Evolutionary conservation across 352 stramenopile species (phyloP).

Genomic region (Albugo laibachii): DNA sequence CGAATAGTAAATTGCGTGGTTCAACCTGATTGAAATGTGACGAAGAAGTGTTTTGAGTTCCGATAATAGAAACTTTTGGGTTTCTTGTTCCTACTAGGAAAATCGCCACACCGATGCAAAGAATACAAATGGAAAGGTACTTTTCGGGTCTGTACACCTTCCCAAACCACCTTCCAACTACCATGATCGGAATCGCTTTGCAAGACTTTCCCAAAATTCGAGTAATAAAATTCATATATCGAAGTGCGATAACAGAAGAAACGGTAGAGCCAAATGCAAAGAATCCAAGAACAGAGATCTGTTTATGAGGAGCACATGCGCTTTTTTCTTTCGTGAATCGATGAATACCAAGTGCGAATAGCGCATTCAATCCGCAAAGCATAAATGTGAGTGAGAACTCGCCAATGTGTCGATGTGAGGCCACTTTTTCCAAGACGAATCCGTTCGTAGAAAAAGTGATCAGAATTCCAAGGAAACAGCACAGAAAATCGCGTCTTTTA

Average conservation of each 20-base stretch:
- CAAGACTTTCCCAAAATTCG: slow-evolving; percentile 74
- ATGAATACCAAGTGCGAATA: slow-evolving; percentile 37
- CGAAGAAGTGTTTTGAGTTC: background rate
- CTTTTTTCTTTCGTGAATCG: slow-evolving; percentile 34
- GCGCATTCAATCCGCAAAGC: slow-evolving; percentile 56
- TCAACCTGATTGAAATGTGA: no score
- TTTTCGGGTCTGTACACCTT: slow-evolving; percentile 70
- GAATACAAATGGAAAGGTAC: slow-evolving; percentile 53
- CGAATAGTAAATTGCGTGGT: slow-evolving; percentile 18
- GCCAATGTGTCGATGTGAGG: slow-evolving; percentile 53
- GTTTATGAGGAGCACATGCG: slow-evolving; percentile 50
- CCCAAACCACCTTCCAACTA: slow-evolving; percentile 45
- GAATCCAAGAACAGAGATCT: slow-evolving; percentile 35
- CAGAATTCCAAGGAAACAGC: slow-evolving; percentile 70
- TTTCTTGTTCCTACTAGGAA: slow-evolving; percentile 59
- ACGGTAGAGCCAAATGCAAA: slow-evolving; percentile 65
- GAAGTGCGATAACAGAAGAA: slow-evolving; percentile 60
- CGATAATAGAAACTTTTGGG: background rate
- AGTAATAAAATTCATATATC: slow-evolving; percentile 75
- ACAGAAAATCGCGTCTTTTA: slow-evolving; percentile 4
- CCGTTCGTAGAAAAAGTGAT: slow-evolving; percentile 69
- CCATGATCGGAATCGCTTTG: slow-evolving; percentile 77
- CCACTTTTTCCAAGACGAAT: slow-evolving; percentile 68
- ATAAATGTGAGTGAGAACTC: slow-evolving; percentile 75
- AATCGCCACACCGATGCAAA: slow-evolving; percentile 49